phyloP scores from a whole-genome alignment of 441 rosid genomes.

The Theobroma grandiflorum region DNA sequence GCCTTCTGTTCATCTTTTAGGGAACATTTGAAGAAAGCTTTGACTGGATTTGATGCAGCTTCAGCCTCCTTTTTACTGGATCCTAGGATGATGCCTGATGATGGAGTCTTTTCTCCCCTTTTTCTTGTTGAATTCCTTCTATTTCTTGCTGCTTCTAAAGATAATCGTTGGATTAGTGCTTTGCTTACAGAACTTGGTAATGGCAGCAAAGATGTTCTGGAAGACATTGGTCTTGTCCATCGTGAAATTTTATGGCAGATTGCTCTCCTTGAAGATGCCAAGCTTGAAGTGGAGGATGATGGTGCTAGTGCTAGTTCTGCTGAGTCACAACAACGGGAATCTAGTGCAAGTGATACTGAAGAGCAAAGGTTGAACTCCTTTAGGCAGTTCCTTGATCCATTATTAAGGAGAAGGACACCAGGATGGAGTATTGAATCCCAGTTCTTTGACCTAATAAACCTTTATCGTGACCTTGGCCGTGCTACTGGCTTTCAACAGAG shows the following conservation, averaged over 20 bases:
- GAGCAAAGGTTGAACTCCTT: slow-evolving; percentile 91
- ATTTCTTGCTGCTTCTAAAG: slow-evolving; percentile 96
- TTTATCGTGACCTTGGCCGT: slow-evolving; percentile 94
- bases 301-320: slow-evolving; percentile 48
- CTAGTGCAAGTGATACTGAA: slow-evolving; percentile 57
- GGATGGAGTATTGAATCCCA: slow-evolving; percentile 93
- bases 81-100: slow-evolving; percentile 61
- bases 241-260: slow-evolving; percentile 95
- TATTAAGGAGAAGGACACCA: slow-evolving; percentile 89
- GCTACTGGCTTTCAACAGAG: slow-evolving; percentile 83
- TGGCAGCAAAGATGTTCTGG: slow-evolving; percentile 89
- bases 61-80: slow-evolving; percentile 85
- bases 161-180: slow-evolving; percentile 97
- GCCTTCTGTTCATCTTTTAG: slow-evolving; percentile 90
- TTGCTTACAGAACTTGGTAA: slow-evolving; percentile 89
- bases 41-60: slow-evolving; percentile 58
- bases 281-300: slow-evolving; percentile 66
- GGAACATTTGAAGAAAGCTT: slow-evolving; percentile 78
- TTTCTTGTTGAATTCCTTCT: slow-evolving; percentile 95
- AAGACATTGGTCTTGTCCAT: slow-evolving; percentile 84
- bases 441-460: slow-evolving; percentile 91
- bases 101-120: slow-evolving; percentile 78
- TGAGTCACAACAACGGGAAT: slow-evolving; percentile 65
- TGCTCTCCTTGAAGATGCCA: slow-evolving; percentile 86
- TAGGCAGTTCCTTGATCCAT: slow-evolving; percentile 97